Evolutionary conservation across 768 basidiomycete genomes (phyloP).

Genomic region (Kwoniella dendrophila): DNA sequence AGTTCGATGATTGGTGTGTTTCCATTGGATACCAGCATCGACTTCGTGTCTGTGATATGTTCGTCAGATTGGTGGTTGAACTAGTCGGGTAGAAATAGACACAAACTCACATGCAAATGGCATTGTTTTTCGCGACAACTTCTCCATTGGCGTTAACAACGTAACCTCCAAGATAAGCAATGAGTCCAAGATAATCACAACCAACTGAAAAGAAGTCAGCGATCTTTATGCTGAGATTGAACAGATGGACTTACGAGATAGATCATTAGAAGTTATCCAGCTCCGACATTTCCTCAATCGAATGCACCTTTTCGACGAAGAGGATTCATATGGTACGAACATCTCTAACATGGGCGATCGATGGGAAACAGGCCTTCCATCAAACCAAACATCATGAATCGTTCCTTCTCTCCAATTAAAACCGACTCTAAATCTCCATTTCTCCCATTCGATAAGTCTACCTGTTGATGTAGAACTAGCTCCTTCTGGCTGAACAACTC

Average conservation of each 20-base stretch:
- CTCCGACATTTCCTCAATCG: slow-evolving; percentile 42
- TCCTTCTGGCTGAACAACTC: slow-evolving; percentile 22
- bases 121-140: slow-evolving; percentile 27
- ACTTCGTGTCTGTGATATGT: slow-evolving; percentile 38
- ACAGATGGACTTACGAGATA: slow-evolving; percentile 3
- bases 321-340: slow-evolving; percentile 40
- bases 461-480: slow-evolving; percentile 62
- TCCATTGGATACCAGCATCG: slow-evolving; percentile 51
- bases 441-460: slow-evolving; percentile 85
- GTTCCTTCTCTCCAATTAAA: slow-evolving; percentile 61
- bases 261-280: slow-evolving; percentile 37
- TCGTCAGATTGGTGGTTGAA: background rate
- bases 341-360: slow-evolving; percentile 40
- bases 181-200: slow-evolving; percentile 44
- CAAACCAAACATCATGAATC: slow-evolving; percentile 40
- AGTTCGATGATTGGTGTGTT: slow-evolving; percentile 52
- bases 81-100: background rate
- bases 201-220: slow-evolving; percentile 39
- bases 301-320: slow-evolving; percentile 42
- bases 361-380: slow-evolving; percentile 38
- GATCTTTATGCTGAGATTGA: background rate
- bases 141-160: slow-evolving; percentile 22
- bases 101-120: slow-evolving; percentile 38
- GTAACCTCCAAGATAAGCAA: slow-evolving; percentile 6
- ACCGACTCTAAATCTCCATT: slow-evolving; percentile 81